phyloP scores from a whole-genome alignment of 371 early-diverging fungal species.

The Blyttiomyces sp. region DNA sequence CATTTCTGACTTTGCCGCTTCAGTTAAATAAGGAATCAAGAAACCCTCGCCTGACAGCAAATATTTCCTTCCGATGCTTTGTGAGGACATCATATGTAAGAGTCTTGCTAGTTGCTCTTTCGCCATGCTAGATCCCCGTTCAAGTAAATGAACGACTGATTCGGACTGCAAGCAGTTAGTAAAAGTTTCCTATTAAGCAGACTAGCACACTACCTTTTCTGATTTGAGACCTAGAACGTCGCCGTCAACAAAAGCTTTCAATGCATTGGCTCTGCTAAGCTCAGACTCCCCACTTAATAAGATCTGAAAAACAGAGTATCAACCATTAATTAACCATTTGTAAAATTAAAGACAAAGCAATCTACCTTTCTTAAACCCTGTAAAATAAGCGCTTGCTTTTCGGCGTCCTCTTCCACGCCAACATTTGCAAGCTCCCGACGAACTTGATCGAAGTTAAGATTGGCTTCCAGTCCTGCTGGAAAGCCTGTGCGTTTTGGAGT shows the following conservation, averaged over 20 bases:
- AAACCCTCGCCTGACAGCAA: constrained; percentile 9
- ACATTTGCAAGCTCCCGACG: constrained; percentile 1
- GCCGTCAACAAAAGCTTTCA: constrained; percentile 15
- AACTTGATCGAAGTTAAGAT: constrained; percentile 23
- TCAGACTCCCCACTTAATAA: constrained; percentile 2
- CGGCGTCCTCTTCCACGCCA: background rate
- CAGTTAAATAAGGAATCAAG: constrained; percentile 21
- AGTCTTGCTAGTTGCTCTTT: constrained; percentile 33
- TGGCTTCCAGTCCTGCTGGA: background rate
- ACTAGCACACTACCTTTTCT: no score
- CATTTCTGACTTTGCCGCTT: constrained; percentile 19
- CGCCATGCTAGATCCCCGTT: constrained; percentile 5
- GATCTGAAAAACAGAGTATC: constrained; percentile 7
- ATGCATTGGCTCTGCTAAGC: constrained; percentile 4
- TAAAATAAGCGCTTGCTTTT: constrained; percentile 21
- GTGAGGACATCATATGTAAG: constrained; percentile 35
- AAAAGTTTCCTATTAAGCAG: no score
- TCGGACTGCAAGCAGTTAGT: no score
- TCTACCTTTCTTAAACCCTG: constrained; percentile 33
- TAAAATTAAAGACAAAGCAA: background rate
- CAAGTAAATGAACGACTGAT: background rate
- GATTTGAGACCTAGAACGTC: constrained; percentile 25
- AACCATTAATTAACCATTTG: background rate
- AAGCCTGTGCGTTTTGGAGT: no score
- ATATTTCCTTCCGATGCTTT: constrained; percentile 40